Evolutionary conservation across 2,329 filamentous ascomycete species (phyloP).

Genomic region (Graphiopsis chlorocephala): DNA sequence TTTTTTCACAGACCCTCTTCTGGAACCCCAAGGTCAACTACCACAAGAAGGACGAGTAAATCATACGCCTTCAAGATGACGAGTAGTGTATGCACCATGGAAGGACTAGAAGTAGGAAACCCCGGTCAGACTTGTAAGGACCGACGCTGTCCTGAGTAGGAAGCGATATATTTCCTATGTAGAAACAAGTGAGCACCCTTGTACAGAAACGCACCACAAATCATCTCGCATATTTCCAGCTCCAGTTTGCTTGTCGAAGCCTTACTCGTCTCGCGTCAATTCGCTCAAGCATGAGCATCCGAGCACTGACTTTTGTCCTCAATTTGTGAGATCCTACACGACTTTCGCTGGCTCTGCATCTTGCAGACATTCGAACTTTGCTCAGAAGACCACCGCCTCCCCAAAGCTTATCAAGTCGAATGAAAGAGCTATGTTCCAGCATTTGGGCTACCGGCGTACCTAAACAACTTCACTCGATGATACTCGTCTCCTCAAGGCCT

Average conservation of each 20-base stretch:
- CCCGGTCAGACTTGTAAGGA: background rate
- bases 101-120: background rate
- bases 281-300: background rate
- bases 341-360: background rate
- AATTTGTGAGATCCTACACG: background rate
- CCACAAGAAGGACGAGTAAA: conserved; percentile 73
- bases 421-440: background rate
- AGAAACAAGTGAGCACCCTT: conserved; percentile 7
- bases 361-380: background rate
- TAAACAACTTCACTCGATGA: background rate
- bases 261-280: background rate
- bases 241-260: background rate
- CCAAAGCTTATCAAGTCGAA: background rate
- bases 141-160: background rate
- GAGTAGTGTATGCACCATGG: background rate
- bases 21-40: conserved; percentile 97
- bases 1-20: conserved; percentile 48
- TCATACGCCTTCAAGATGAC: background rate
- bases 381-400: background rate
- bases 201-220: conserved; percentile 9
- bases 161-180: conserved; percentile 15
- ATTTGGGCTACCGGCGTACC: background rate
- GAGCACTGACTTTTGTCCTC: background rate
- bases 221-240: background rate
- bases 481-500: background rate